phyloP scores from a whole-genome alignment of 2,329 filamentous ascomycete genomes.

The Hypocreales sp. region DNA sequence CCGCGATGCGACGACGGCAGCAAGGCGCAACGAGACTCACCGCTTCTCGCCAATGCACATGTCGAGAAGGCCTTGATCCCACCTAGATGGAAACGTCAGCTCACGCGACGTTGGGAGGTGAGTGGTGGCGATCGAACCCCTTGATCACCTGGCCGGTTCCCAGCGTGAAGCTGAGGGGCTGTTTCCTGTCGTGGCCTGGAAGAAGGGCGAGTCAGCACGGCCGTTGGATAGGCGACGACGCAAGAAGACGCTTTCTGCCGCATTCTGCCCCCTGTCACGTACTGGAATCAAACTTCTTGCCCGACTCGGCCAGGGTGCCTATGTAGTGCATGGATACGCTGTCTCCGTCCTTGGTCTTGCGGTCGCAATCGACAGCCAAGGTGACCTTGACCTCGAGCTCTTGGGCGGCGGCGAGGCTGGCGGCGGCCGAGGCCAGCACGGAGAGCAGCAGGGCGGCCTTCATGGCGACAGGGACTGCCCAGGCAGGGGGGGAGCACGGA shows the following conservation, averaged over 20 bases:
- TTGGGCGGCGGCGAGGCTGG: slow-evolving; percentile 33
- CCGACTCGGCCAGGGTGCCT: slow-evolving; percentile 60
- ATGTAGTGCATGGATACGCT: slow-evolving; percentile 76
- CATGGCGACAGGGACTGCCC: too few relatives aligned
- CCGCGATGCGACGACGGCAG: too few relatives aligned
- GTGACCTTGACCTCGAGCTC: slow-evolving; percentile 69
- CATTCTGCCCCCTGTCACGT: slow-evolving; percentile 7
- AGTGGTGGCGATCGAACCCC: slow-evolving; percentile 39
- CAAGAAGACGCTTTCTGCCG: too few relatives aligned
- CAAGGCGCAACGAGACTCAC: slow-evolving; percentile 19
- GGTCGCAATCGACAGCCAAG: slow-evolving; percentile 58
- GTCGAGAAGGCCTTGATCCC: slow-evolving; percentile 78
- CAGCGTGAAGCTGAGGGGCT: slow-evolving; percentile 65
- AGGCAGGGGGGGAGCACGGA: too few relatives aligned
- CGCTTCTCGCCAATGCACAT: slow-evolving; percentile 95
- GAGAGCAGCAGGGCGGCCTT: slow-evolving; percentile 31
- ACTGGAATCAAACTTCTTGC: slow-evolving; percentile 71
- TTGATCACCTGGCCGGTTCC: slow-evolving; percentile 77
- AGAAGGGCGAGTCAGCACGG: too few relatives aligned
- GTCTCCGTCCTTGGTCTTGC: slow-evolving; percentile 65
- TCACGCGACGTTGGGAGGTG: background rate
- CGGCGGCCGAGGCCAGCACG: slow-evolving; percentile 33
- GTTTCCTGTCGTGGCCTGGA: slow-evolving; percentile 58
- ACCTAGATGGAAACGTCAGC: slow-evolving; percentile 29
- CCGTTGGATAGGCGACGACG: too few relatives aligned